Conservation (phyloP, 2,329 filamentous ascomycete genomes). For the Oidium heveae region DNA sequence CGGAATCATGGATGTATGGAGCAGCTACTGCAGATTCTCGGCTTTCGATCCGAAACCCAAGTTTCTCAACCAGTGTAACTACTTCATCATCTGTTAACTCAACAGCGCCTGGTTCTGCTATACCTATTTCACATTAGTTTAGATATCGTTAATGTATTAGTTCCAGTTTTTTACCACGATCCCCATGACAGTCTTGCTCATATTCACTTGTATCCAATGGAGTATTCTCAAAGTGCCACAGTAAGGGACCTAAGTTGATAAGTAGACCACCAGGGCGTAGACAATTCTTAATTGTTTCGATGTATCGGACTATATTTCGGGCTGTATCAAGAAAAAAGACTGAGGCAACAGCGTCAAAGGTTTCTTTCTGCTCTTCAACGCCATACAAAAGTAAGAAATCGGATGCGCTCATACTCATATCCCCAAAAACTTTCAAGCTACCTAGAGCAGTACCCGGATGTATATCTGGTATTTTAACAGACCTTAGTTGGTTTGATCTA, state of each 20-base stretch:
- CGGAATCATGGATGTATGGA: constrained; percentile 66
- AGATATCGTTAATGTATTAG: not conserved
- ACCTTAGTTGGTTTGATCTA: constrained; percentile 48
- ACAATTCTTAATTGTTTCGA: constrained; percentile 59
- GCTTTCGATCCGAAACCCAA: constrained; percentile 54
- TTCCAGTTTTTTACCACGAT: not conserved
- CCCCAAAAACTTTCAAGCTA: constrained; percentile 19
- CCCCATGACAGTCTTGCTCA: constrained; percentile 17
- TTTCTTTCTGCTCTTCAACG: constrained; percentile 29
- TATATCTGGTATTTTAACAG: constrained; percentile 56
- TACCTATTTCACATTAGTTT: constrained; percentile 23
- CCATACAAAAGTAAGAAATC: constrained; percentile 81
- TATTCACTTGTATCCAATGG: constrained; percentile 28
- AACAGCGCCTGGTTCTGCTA: constrained; percentile 71
- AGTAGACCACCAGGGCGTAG: constrained; percentile 56
- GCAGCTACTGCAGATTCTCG: constrained; percentile 34
- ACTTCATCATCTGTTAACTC: constrained; percentile 84
- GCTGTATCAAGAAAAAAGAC: constrained; percentile 97
- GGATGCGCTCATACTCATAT: constrained; percentile 80
- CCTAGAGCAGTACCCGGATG: constrained; percentile 35
- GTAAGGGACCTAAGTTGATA: constrained; percentile 69
- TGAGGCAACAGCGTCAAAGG: constrained; percentile 62
- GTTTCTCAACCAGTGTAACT: constrained; percentile 39
- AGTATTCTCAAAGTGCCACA: constrained; percentile 87
- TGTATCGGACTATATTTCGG: constrained; percentile 72